These are phyloP conservation scores for Ochetophila trinervis DNA, from an alignment of 306 rosid species.

Conservation along the genomic window DNA sequence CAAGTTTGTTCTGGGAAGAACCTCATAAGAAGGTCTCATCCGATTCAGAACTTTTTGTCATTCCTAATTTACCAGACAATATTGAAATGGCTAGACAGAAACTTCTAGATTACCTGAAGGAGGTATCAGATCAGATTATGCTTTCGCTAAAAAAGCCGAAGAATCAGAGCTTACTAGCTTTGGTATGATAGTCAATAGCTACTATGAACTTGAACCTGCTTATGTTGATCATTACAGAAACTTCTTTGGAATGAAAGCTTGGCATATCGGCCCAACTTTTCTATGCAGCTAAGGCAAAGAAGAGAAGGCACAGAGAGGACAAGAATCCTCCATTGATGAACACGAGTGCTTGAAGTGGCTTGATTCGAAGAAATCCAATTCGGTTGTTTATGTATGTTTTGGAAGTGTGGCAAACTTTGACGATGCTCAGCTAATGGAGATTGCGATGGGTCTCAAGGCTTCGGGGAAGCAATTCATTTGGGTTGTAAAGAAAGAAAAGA, in stretches of 20 bases:
- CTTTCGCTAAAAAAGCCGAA: background rate
- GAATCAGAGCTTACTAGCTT: constrained; percentile 24
- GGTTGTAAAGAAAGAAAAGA: constrained; percentile 31
- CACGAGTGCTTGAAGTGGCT: constrained; percentile 33
- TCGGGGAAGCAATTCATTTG: constrained; percentile 40
- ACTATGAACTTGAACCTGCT: constrained; percentile 48
- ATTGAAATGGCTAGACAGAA: background rate
- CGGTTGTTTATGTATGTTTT: constrained; percentile 51
- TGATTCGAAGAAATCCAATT: constrained; percentile 22
- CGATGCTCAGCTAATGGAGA: constrained; percentile 46
- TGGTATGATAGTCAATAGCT: constrained; percentile 51
- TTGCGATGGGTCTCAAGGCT: constrained; percentile 57
- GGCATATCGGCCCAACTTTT: constrained; percentile 65
- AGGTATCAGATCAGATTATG: constrained; percentile 10
- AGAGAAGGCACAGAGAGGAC: too few species aligned
- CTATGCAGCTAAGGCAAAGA: background rate
- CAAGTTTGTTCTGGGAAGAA: background rate
- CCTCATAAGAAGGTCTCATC: constrained; percentile 26
- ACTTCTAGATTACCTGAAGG: constrained; percentile 12
- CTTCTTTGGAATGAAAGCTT: constrained; percentile 34
- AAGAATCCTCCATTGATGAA: too few species aligned
- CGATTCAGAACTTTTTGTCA: constrained; percentile 24
- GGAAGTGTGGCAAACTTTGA: constrained; percentile 30
- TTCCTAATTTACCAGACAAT: constrained; percentile 10
- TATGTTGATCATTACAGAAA: constrained; percentile 42